These are phyloP conservation scores for Chlorella sp. DNA, from an alignment of 139 green algal species.

Conservation along the genomic window DNA sequence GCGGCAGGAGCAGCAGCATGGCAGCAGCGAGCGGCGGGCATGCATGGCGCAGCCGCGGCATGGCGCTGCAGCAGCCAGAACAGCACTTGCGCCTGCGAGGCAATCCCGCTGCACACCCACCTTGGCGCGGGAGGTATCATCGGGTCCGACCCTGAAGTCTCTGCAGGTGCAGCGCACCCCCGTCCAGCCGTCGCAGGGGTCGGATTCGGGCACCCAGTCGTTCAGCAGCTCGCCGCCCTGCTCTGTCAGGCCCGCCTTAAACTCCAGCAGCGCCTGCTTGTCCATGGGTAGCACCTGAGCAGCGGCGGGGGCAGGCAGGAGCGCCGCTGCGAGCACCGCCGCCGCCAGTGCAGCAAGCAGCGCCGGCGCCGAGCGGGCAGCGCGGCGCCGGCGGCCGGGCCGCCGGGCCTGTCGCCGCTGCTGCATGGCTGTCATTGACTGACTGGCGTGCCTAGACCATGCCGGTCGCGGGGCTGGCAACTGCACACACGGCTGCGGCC, in stretches of 20 bases:
- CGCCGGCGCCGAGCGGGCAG: no score
- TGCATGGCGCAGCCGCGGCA: not conserved
- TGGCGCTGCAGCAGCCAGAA: not conserved
- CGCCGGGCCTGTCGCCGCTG: not conserved
- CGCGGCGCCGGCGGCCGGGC: not conserved
- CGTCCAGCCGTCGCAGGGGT: conserved; percentile 57
- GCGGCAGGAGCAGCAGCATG: not conserved
- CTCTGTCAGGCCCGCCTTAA: conserved; percentile 43
- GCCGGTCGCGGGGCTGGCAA: no score
- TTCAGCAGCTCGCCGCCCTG: conserved; percentile 36
- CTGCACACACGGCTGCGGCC: no score
- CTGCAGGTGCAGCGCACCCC: conserved; percentile 50
- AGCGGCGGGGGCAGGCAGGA: not conserved
- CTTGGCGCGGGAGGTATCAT: not conserved
- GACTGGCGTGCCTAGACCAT: no score
- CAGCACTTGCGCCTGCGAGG: not conserved
- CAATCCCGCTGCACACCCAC: no score
- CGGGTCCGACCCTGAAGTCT: not conserved
- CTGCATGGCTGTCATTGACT: no score
- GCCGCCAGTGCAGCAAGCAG: not conserved
- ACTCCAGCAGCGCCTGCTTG: conserved; percentile 58
- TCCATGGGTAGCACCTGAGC: conserved; percentile 25
- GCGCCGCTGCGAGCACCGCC: not conserved
- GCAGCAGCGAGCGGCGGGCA: not conserved
- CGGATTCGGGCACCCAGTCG: conserved; percentile 40